A percentile compares a stretch with the other conserved stretches of the same genome.
Conservation (phyloP, 2,329 filamentous ascomycete species). For the Microcyclospora tardicrescens region DNA sequence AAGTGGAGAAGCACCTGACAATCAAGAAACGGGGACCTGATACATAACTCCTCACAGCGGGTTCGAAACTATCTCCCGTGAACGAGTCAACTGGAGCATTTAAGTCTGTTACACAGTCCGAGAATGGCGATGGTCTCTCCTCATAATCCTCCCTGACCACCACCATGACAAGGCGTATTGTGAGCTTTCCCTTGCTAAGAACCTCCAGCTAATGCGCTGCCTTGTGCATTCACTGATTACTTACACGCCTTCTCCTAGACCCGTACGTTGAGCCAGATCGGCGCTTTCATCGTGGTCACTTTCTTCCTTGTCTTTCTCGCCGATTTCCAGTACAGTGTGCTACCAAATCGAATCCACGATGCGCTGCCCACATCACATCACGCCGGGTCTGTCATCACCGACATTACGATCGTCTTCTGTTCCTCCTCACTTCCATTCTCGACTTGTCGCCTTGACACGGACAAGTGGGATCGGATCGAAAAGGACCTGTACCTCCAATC, state of each 20-base stretch:
- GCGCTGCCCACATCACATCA: conserved; percentile 70
- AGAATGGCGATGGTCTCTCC: too few relatives aligned
- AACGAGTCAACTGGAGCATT: background rate
- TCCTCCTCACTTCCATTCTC: conserved; percentile 50
- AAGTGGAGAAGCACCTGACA: too few relatives aligned
- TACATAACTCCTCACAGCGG: too few relatives aligned
- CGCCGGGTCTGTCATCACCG: conserved; percentile 71
- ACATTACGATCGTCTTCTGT: conserved; percentile 67
- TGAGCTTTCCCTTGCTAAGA: too few relatives aligned
- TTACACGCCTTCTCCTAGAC: too few relatives aligned
- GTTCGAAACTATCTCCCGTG: background rate
- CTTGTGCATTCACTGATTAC: too few relatives aligned
- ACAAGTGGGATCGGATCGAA: conserved; percentile 70
- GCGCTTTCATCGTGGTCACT: conserved; percentile 47
- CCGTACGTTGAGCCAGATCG: conserved; percentile 61
- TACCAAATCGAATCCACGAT: conserved; percentile 73
- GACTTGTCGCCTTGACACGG: conserved; percentile 47
- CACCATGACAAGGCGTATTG: too few relatives aligned
- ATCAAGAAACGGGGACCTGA: too few relatives aligned
- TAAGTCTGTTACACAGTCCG: background rate
- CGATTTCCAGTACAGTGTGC: conserved; percentile 76
- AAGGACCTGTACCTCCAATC: conserved; percentile 76
- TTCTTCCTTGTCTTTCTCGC: conserved; percentile 66
- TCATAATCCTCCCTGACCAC: too few relatives aligned
- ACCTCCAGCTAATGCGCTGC: too few relatives aligned